Conservation (phyloP, 768 basidiomycete species). For the Tylopilus sp. region DNA sequence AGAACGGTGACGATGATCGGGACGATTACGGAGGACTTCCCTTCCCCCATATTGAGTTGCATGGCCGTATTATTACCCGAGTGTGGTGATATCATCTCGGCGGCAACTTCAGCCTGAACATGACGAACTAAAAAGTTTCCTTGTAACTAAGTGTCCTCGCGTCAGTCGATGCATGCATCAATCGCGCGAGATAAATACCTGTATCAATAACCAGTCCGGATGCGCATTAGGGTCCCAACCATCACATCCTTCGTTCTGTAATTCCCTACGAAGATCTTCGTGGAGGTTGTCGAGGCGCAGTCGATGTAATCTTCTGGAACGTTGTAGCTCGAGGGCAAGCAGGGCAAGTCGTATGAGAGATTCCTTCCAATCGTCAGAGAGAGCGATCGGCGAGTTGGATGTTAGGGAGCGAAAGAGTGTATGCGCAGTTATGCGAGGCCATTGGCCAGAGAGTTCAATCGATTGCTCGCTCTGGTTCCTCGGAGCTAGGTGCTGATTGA, state of each 20-base stretch:
- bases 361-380: conserved; percentile 29
- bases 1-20: conserved; percentile 40
- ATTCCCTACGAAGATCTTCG: conserved; percentile 32
- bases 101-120: conserved; percentile 40
- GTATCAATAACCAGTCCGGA: conserved; percentile 45
- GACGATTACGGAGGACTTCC: conserved; percentile 34
- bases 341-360: conserved; percentile 29
- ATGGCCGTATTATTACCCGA: conserved; percentile 36
- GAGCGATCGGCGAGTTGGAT: conserved; percentile 12
- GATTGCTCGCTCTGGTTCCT: conserved; percentile 10
- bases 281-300: conserved; percentile 16
- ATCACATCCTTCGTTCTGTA: conserved; percentile 22
- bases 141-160: conserved; percentile 36
- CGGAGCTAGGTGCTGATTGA: conserved; percentile 13
- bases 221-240: conserved; percentile 15
- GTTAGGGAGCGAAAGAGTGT: conserved; percentile 32
- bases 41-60: conserved; percentile 36
- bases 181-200: conserved; percentile 27
- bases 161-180: not conserved
- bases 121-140: conserved; percentile 41
- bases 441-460: not conserved
- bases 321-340: conserved; percentile 16
- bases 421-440: conserved; percentile 34
- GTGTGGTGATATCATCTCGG: conserved; percentile 45
- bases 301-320: conserved; percentile 21